Conservation (phyloP, 768 basidiomycete species). For the Hemileccinum impolitum region DNA sequence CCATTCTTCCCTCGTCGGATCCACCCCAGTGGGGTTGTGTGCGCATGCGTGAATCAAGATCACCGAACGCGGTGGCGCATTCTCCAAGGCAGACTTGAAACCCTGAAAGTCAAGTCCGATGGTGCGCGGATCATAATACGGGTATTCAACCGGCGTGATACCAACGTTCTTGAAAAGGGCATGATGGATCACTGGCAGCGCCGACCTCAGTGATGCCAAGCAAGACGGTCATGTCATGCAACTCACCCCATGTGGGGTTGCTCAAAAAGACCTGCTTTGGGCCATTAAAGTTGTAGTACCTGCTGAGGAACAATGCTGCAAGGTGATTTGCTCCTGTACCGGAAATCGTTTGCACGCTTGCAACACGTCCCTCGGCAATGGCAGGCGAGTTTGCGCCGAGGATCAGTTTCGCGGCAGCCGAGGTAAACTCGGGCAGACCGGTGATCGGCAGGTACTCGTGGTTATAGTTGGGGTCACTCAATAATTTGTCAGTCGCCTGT, state of each 20-base stretch:
- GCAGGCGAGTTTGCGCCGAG: slow-evolving; percentile 71
- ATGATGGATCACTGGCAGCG: slow-evolving; percentile 67
- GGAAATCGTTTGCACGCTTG: slow-evolving; percentile 89
- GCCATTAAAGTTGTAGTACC: slow-evolving; percentile 70
- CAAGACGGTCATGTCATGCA: slow-evolving; percentile 1
- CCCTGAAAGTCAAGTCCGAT: slow-evolving; percentile 81
- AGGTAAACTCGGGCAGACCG: slow-evolving; percentile 79
- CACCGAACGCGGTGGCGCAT: slow-evolving; percentile 72
- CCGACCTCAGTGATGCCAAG: not conserved
- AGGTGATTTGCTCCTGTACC: slow-evolving; percentile 97
- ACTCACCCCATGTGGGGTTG: slow-evolving; percentile 92
- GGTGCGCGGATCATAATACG: slow-evolving; percentile 92
- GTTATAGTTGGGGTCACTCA: slow-evolving; percentile 71
- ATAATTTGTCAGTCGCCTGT: slow-evolving; percentile 70
- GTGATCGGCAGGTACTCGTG: slow-evolving; percentile 93
- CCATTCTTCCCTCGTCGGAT: slow-evolving; percentile 91
- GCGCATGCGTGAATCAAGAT: slow-evolving; percentile 93
- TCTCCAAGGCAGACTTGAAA: slow-evolving; percentile 55
- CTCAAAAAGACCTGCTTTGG: slow-evolving; percentile 77
- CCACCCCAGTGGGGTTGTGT: slow-evolving; percentile 96
- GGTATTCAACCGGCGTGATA: slow-evolving; percentile 80
- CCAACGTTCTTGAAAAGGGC: slow-evolving; percentile 90
- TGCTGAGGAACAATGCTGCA: slow-evolving; percentile 80
- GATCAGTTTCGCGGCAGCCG: slow-evolving; percentile 78
- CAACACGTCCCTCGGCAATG: slow-evolving; percentile 65